These are phyloP conservation scores for Aspergillus carbonarius DNA, from an alignment of 2,329 filamentous ascomycete species.

Conservation along the genomic window DNA sequence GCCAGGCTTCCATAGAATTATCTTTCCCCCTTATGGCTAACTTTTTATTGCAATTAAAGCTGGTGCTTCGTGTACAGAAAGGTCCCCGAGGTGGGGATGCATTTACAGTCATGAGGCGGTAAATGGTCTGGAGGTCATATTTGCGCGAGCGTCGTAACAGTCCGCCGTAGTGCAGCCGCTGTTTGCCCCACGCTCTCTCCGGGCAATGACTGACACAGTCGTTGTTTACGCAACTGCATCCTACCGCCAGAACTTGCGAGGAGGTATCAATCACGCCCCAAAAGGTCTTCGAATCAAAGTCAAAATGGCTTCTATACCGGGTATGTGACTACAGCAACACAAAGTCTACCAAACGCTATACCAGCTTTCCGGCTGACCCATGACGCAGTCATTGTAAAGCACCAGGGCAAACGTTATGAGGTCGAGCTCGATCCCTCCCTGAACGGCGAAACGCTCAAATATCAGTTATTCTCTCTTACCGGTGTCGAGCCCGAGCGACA, in stretches of 20 bases:
- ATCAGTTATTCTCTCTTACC: slow-evolving; percentile 91
- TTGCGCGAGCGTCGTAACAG: not conserved
- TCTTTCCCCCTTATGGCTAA: no score
- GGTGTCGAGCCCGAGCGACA: slow-evolving; percentile 95
- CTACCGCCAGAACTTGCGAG: slow-evolving; percentile 1
- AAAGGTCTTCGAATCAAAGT: slow-evolving; percentile 6
- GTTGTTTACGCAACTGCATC: slow-evolving; percentile 20
- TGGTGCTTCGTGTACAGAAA: slow-evolving; percentile 22
- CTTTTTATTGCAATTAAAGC: no score
- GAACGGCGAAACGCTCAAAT: slow-evolving; percentile 91
- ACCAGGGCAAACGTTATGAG: slow-evolving; percentile 92
- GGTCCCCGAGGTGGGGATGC: no score
- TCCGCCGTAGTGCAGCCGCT: not conserved
- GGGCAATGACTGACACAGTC: slow-evolving; percentile 13
- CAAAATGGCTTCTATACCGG: slow-evolving; percentile 57
- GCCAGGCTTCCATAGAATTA: no score
- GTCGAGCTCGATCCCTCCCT: slow-evolving; percentile 83
- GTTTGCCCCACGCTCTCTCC: slow-evolving; percentile 22
- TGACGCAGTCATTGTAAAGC: slow-evolving; percentile 78
- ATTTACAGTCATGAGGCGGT: not conserved
- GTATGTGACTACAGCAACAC: slow-evolving; percentile 38
- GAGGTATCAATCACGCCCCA: slow-evolving; percentile 4
- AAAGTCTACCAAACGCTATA: not conserved
- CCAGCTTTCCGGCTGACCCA: slow-evolving; percentile 20
- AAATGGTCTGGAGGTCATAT: not conserved